A percentile compares a stretch with the other conserved stretches of the same genome.
Conservation (phyloP, 1,139 yeast species). For the Suhomyces taliae region DNA sequence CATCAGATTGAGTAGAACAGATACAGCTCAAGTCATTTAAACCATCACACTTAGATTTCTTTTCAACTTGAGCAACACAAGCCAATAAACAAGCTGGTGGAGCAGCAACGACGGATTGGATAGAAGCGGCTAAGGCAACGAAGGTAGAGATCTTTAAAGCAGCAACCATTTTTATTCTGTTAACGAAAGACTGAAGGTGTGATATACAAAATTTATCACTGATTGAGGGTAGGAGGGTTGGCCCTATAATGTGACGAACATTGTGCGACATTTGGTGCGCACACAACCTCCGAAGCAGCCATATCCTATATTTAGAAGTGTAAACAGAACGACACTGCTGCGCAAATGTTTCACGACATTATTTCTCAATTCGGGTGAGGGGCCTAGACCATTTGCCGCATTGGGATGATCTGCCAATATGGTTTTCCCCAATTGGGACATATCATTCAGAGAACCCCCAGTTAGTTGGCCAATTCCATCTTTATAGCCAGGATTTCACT, state of each 20-base stretch:
- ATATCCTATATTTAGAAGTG: conserved; percentile 5
- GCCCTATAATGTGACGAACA: conserved; percentile 1
- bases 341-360: conserved; percentile 6
- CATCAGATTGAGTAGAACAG: conserved; percentile 52
- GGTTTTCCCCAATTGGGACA: conserved; percentile 5
- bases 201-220: neutral
- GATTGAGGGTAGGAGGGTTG: neutral
- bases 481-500: neutral
- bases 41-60: conserved; percentile 52
- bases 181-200: conserved; percentile 7
- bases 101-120: conserved; percentile 58
- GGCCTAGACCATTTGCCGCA: conserved; percentile 5
- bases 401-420: conserved; percentile 1
- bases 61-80: conserved; percentile 73
- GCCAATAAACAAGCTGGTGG: conserved; percentile 92
- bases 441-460: neutral
- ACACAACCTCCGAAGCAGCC: neutral
- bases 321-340: conserved; percentile 5
- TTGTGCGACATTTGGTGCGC: conserved; percentile 3
- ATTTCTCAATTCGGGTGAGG: conserved; percentile 4
- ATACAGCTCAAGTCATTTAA: conserved; percentile 66
- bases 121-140: conserved; percentile 51
- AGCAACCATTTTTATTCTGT: conserved; percentile 13
- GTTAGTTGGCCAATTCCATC: neutral
- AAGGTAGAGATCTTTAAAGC: conserved; percentile 42